Conservation (phyloP, 495 filamentous ascomycete species). For the Gamarada debralockiae region DNA sequence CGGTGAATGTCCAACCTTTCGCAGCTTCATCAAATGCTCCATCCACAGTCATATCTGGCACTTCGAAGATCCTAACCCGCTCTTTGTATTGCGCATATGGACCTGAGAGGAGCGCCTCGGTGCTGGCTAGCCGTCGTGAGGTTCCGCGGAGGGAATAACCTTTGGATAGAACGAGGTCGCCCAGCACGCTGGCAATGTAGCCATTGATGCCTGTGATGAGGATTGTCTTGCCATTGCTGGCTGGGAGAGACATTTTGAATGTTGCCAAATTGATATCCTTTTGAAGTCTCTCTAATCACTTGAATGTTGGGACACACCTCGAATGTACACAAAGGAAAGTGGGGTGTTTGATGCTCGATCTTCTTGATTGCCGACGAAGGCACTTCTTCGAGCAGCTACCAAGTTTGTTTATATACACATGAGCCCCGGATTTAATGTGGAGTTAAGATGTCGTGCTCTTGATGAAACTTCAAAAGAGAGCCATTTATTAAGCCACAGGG, state of each 20-base stretch:
- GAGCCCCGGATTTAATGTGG: too few species aligned
- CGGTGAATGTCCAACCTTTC: conserved; percentile 17
- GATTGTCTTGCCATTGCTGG: conserved; percentile 24
- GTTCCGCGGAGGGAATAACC: conserved; percentile 27
- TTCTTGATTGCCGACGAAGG: too few species aligned
- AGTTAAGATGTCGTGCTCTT: too few species aligned
- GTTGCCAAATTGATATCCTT: background rate
- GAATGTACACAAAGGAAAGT: too few species aligned
- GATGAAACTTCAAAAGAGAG: too few species aligned
- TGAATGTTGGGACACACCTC: too few species aligned
- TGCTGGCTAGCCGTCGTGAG: conserved; percentile 14
- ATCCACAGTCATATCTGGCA: conserved; percentile 26
- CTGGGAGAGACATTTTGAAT: conserved; percentile 14
- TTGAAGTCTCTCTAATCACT: too few species aligned
- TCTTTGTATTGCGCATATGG: conserved; percentile 22
- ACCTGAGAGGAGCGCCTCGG: conserved; percentile 22
- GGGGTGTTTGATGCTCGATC: too few species aligned
- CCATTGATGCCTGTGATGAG: conserved; percentile 31
- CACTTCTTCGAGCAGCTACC: too few species aligned
- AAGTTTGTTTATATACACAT: too few species aligned
- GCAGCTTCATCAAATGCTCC: conserved; percentile 30
- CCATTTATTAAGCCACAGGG: too few species aligned
- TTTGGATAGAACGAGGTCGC: conserved; percentile 19
- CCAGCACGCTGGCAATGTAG: conserved; percentile 26
- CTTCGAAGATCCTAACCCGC: conserved; percentile 22